Evolutionary conservation across 139 green algal species (phyloP), one percentile per base, ranked within the genome.

Genomic region (Chloropicon primus): DNA sequence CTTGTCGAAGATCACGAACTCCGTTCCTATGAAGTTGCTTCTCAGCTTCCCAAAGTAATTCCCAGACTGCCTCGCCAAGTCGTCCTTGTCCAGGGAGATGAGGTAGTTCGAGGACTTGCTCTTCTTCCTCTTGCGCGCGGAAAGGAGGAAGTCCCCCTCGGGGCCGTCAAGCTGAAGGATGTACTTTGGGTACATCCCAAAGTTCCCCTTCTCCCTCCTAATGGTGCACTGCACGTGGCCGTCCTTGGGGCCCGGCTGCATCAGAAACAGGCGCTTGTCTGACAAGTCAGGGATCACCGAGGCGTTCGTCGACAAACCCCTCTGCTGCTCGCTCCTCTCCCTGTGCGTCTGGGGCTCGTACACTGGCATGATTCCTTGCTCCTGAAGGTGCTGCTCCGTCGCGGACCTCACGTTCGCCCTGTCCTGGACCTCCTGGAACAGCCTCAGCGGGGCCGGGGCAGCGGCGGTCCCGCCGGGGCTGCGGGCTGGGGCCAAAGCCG

Each of bases 11-110:
- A 94, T 80, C 17, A 81, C 86, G 85, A 98, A 98, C 79, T 96
- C 88, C 21, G 94, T 98, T 53, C 93, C 93, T 27, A 98, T 77
- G 77, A 98, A 98, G 88, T 97, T 98, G 76, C 88, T 82, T 1
- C 89, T 84, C 10, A 98, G 41, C 79, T 95, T 94, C 24, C 89
- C 92, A 71, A 95, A 89, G 79, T 86, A 94, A 24, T 83, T 82
- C 17, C 71, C 77, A 75, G 81, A 87, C 24, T 84, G 21, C 5
- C 81, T 54, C 72, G 24, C 3, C 3, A 91, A 78, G 80, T 92
- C 85, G 0, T 88, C 83, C 41, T 88, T 81, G 54, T 93, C 85
- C 25, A 95, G 81, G 10, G 88, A 96, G 71, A 98, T 93, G 1
- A 96, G 21, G 86, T 97, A 98, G 82, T 92, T 91, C 80, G 80